Percentiles rank a stretch among this genome's conserved stretches.
phyloP scores from a whole-genome alignment of 1,284 basidiomycete genomes.

The Trichosporon ovoides region DNA sequence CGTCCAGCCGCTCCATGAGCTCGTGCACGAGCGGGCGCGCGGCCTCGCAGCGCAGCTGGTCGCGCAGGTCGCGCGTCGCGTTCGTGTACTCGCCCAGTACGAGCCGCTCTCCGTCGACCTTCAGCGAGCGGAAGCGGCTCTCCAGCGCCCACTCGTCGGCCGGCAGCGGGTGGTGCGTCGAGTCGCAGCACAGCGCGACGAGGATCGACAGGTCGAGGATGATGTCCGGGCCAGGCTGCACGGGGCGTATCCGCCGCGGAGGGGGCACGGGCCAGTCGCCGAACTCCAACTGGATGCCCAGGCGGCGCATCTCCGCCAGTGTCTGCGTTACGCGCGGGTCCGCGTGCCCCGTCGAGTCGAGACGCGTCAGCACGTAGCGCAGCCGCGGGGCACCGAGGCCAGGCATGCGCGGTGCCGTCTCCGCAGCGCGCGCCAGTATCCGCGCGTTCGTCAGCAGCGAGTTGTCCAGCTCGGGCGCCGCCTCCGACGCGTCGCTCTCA shows the following conservation, averaged over 20 bases:
- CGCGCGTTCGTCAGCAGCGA: conserved; percentile 49
- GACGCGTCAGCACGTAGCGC: conserved; percentile 63
- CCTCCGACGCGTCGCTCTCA: conserved; percentile 22
- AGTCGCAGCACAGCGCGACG: conserved; percentile 75
- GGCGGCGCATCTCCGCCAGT: conserved; percentile 54
- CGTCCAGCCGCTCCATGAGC: conserved; percentile 26
- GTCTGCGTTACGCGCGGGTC: conserved; percentile 63
- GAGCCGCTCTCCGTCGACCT: background rate
- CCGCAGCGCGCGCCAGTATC: conserved; percentile 58
- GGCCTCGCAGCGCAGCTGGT: conserved; percentile 40
- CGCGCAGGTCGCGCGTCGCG: conserved; percentile 36
- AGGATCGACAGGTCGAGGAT: conserved; percentile 75
- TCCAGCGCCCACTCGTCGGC: conserved; percentile 54
- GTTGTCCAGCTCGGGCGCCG: conserved; percentile 50
- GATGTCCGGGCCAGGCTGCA: conserved; percentile 47
- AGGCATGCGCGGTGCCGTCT: conserved; percentile 49
- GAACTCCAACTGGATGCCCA: conserved; percentile 59
- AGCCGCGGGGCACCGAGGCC: conserved; percentile 46
- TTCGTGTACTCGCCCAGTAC: conserved; percentile 26
- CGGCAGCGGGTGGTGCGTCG: conserved; percentile 68
- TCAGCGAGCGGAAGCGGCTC: conserved; percentile 53
- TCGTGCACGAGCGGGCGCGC: conserved; percentile 38
- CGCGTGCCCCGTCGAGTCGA: conserved; percentile 50
- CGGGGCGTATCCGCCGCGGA: background rate
- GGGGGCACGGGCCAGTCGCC: background rate